A percentile compares a stretch with the other conserved stretches of the same genome.
Evolutionary conservation across 2,329 filamentous ascomycete genomes (phyloP).

Genomic region (Fusarium tuaranense): DNA sequence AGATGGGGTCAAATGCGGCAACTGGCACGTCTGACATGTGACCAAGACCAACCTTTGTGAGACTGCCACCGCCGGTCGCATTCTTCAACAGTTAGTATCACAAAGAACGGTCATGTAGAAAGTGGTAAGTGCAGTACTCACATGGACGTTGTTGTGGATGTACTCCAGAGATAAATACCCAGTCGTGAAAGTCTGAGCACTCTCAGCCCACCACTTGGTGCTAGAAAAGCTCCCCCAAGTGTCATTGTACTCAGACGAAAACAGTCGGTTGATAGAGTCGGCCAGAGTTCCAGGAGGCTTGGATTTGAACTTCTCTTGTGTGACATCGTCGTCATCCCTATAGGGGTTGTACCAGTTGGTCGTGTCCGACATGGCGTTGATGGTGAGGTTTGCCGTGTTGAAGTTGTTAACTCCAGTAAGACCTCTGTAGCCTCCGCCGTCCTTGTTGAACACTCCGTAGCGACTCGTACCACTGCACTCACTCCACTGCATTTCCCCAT

Average conservation of each 20-base stretch:
- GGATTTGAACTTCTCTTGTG: slow-evolving; percentile 33
- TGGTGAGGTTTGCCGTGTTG: not conserved
- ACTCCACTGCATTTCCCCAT: not conserved
- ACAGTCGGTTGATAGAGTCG: slow-evolving; percentile 40
- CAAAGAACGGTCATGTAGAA: not conserved
- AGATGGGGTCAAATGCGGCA: slow-evolving; percentile 73
- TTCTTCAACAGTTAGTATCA: not conserved
- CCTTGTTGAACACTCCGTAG: slow-evolving; percentile 1
- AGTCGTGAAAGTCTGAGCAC: slow-evolving; percentile 6
- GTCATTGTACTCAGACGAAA: slow-evolving; percentile 29
- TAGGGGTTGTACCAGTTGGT: slow-evolving; percentile 1
- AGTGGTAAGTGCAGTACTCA: slow-evolving; percentile 8
- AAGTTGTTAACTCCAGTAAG: slow-evolving; percentile 18
- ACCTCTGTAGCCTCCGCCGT: not conserved
- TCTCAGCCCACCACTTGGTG: not conserved
- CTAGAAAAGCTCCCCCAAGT: not conserved
- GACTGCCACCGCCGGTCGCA: not conserved
- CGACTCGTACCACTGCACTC: slow-evolving; percentile 8
- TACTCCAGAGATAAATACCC: slow-evolving; percentile 49
- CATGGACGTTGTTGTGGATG: slow-evolving; percentile 55
- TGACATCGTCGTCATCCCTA: not conserved
- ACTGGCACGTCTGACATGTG: slow-evolving; percentile 67
- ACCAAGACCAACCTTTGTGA: slow-evolving; percentile 47
- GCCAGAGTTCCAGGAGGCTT: slow-evolving; percentile 39
- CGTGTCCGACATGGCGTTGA: not conserved